A percentile compares a stretch with the other conserved stretches of the same genome.
Conservation (phyloP, 805 yeast species). For the Starmerella vitae region DNA sequence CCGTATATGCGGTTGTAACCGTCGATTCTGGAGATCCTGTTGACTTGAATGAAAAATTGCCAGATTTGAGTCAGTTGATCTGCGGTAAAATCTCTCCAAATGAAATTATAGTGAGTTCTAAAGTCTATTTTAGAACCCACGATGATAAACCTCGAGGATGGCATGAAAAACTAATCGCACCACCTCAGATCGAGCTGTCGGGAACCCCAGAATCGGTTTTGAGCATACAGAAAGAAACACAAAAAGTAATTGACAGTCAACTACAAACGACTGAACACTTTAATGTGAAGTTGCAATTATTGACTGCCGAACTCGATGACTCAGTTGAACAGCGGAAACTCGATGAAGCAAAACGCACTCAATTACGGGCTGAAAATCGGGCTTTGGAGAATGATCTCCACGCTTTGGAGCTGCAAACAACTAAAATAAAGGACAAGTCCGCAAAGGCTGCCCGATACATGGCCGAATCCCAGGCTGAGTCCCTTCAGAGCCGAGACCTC, state of each 20-base stretch:
- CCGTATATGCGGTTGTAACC: conserved; percentile 24
- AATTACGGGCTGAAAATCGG: conserved; percentile 28
- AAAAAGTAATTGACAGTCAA: conserved; percentile 6
- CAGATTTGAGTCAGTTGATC: not conserved
- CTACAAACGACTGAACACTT: conserved; percentile 6
- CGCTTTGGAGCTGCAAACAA: conserved; percentile 26
- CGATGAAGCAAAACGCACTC: conserved; percentile 24
- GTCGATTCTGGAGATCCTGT: not conserved
- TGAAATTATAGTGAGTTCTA: not conserved
- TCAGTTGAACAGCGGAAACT: conserved; percentile 23
- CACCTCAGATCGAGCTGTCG: too few species aligned
- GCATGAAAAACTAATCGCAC: conserved; percentile 1
- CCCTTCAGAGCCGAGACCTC: conserved; percentile 3
- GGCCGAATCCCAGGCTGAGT: conserved; percentile 14
- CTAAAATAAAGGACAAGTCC: conserved; percentile 24
- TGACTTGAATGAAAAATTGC: not conserved
- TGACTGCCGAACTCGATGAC: conserved; percentile 26
- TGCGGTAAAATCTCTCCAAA: not conserved
- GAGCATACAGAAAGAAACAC: conserved; percentile 6
- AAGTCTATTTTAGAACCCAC: not conserved
- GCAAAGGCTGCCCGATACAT: conserved; percentile 15
- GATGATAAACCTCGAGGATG: not conserved
- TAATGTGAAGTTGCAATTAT: conserved; percentile 24
- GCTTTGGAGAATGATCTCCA: conserved; percentile 29
- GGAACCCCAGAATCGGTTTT: not conserved